A percentile compares a stretch with the other conserved stretches of the same genome.
Evolutionary conservation across 106 monocot genomes (phyloP).

Genomic region (Apostasia shenzhenica): DNA sequence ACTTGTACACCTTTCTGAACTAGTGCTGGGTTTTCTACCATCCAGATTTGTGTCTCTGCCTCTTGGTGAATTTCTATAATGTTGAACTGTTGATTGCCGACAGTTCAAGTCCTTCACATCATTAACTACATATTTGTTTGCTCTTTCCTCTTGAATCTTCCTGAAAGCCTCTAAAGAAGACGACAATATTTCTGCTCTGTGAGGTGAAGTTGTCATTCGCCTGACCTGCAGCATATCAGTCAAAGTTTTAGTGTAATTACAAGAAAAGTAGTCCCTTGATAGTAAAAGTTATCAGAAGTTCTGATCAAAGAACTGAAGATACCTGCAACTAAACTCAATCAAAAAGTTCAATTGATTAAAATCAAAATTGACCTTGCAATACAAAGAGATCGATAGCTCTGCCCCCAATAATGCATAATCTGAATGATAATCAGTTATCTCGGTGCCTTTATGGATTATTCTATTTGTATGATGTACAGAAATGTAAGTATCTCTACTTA

Average conservation of each 20-base stretch:
- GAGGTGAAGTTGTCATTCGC: conserved; percentile 87
- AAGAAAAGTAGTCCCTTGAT: not conserved
- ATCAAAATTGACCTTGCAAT: too few relatives aligned
- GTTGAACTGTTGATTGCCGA: conserved; percentile 9
- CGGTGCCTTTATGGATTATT: too few relatives aligned
- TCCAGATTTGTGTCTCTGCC: conserved; percentile 7
- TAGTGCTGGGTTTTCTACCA: conserved; percentile 12
- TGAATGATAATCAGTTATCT: too few relatives aligned
- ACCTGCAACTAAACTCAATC: too few relatives aligned
- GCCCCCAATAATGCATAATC: too few relatives aligned
- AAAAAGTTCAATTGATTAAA: too few relatives aligned
- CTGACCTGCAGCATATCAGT: conserved; percentile 54
- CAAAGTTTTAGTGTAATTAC: not conserved
- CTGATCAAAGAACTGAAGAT: too few relatives aligned
- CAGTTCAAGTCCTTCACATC: conserved; percentile 23
- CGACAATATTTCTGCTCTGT: conserved; percentile 92
- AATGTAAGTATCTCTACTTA: too few relatives aligned
- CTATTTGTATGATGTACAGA: too few relatives aligned
- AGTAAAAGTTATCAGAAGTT: too few relatives aligned
- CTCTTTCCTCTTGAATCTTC: conserved; percentile 76
- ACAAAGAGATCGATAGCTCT: too few relatives aligned
- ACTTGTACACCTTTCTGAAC: conserved; percentile 18
- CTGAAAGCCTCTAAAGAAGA: conserved; percentile 97
- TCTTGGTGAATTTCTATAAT: conserved; percentile 8
- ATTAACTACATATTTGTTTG: conserved; percentile 21